These are phyloP conservation scores for Ophiostoma angusticollis DNA, from an alignment of 2,329 filamentous ascomycete species.

Conservation along the genomic window DNA sequence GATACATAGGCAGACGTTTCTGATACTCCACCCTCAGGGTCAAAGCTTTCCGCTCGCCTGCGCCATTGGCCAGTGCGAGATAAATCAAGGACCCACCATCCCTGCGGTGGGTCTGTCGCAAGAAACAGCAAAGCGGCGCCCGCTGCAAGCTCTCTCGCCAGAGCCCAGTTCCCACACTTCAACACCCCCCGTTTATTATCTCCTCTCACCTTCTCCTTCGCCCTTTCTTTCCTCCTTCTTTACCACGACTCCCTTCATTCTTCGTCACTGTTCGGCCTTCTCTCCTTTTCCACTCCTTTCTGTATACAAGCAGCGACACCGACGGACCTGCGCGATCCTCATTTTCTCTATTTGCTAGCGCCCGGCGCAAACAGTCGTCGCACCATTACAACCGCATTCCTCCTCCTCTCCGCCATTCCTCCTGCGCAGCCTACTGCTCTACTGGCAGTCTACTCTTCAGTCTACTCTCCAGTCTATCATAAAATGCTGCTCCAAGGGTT, in stretches of 20 bases:
- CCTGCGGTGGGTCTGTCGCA: no score
- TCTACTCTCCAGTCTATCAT: conserved; percentile 5
- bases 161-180: conserved; percentile 1
- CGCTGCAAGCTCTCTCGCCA: no score
- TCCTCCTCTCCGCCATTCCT: no score
- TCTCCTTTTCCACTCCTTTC: not conserved
- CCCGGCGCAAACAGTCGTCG: not conserved
- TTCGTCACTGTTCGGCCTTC: conserved; percentile 2
- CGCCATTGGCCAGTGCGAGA: conserved; percentile 3
- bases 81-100: conserved; percentile 5
- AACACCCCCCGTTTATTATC: conserved; percentile 4
- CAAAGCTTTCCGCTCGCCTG: conserved; percentile 2
- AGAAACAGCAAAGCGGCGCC: no score
- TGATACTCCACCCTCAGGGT: no score
- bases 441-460: no score
- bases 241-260: conserved; percentile 9
- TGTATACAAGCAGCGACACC: not conserved
- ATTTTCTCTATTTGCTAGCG: not conserved
- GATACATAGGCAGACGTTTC: conserved; percentile 2
- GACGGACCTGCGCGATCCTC: not conserved
- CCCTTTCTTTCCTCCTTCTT: not conserved
- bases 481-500: conserved; percentile 13
- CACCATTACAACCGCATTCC: not conserved
- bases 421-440: no score
- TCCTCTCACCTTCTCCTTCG: conserved; percentile 4